Base-by-base conservation (phyloP, 2,329 filamentous ascomycete genomes). In the Paecilomyces niveus region DNA sequence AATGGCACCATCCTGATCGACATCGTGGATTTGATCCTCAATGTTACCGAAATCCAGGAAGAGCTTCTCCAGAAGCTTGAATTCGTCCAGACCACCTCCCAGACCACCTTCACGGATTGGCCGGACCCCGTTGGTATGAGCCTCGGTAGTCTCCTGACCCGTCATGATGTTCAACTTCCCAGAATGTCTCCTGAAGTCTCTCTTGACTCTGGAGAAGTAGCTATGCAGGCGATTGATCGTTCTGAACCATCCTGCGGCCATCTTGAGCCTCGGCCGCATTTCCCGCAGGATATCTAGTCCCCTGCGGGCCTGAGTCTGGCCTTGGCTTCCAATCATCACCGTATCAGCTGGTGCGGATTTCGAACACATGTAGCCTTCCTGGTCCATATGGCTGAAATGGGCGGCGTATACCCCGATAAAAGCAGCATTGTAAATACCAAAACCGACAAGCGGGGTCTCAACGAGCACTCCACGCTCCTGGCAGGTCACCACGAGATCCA, bases 321-420 rank as follows among this genome's bases (percentile, higher is more conserved):
- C 72, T 45, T 68, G 67, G 15, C 67, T 64, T 45, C 67, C 65
- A 54, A 70, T 66, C 35, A 66, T n/a, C 21, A 59, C 6, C 56
- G 55, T 22, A 55, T 64, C 65, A 26, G 61, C 59, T 3, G 66
- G 58, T 3, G 63, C 63, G 3, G 66, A 63, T 32, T 69, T 71
- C 0, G 66, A 59, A 4, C 76, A 76, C 65, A 84, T 69, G 57
- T 75, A 76, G 9, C 77, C 76, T 8, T 81, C 76, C 0, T 77
- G 75, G 59, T 85, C 82, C 81, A 84, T 83, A 64, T 80, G 77
- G 1, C 78, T 77, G 59, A 84, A 84, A 63, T 81, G 80, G 33
- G 77, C 75, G 32, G 78, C 80, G 65, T 84, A 85, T 8, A 83
- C 71, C 15, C 75, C 78, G 39, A 79, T 70, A 54, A 83, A 79